phyloP scores from a whole-genome alignment of 495 filamentous ascomycete species.

The Parathielavia hyrcaniae region DNA sequence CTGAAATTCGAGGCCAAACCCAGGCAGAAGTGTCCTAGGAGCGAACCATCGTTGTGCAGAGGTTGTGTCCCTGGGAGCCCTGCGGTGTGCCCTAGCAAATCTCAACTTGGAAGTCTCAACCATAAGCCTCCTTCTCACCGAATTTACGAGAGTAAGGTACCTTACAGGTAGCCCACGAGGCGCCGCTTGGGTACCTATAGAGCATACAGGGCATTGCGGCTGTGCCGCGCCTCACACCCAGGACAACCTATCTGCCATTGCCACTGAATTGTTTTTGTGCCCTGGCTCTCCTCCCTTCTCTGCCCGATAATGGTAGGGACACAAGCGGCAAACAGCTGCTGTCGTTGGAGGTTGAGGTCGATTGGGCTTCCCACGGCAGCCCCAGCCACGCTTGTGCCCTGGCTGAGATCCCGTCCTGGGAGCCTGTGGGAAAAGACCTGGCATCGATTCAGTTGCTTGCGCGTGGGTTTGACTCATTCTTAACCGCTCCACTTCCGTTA shows the following conservation, averaged over 20 bases:
- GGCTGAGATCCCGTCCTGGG: too few relatives aligned
- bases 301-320: background rate
- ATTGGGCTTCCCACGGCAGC: background rate
- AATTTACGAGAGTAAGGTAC: background rate
- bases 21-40: background rate
- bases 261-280: background rate
- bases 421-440: background rate
- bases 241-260: background rate
- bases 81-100: background rate
- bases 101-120: too few relatives aligned
- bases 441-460: too few relatives aligned
- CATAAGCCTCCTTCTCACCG: background rate
- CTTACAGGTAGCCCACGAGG: too few relatives aligned
- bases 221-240: background rate
- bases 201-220: background rate
- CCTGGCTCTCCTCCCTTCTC: background rate
- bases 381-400: background rate
- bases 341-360: background rate
- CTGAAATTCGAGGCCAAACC: constrained; percentile 1
- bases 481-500: constrained; percentile 14
- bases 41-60: background rate
- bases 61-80: background rate
- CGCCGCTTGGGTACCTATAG: background rate
- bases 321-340: background rate
- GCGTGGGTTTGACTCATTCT: constrained; percentile 21